phyloP scores from a whole-genome alignment of 2,329 filamentous ascomycete genomes.

The Hymenoscyphus infarciens region DNA sequence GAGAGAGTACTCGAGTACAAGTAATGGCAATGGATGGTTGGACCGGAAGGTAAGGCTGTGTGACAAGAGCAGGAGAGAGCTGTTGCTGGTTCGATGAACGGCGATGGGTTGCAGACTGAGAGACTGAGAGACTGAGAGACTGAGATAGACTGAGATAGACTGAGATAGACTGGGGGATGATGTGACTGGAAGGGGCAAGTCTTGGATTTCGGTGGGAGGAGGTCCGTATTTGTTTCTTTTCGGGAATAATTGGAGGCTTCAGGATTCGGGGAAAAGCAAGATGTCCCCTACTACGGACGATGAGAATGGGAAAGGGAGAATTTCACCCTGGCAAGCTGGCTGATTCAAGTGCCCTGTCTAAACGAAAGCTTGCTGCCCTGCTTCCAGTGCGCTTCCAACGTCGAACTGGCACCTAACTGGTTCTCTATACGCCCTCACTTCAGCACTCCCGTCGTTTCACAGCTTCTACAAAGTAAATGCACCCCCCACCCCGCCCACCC shows the following conservation, averaged over 20 bases:
- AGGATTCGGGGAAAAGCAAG: too few relatives aligned
- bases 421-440: too few relatives aligned
- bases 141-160: neutral
- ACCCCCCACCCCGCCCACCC: too few relatives aligned
- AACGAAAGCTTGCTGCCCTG: neutral
- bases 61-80: neutral
- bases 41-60: neutral
- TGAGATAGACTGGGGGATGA: neutral
- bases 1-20: too few relatives aligned
- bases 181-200: neutral
- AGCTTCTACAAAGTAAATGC: too few relatives aligned
- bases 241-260: neutral
- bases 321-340: neutral
- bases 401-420: too few relatives aligned
- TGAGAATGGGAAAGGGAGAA: neutral
- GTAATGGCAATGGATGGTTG: too few relatives aligned
- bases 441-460: too few relatives aligned
- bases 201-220: neutral
- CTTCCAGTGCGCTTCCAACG: neutral
- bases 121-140: too few relatives aligned
- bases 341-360: neutral
- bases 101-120: slow-evolving; percentile 1
- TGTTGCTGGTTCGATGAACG: neutral
- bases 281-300: neutral
- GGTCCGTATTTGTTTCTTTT: slow-evolving; percentile 4